Evolutionary conservation across 306 rosid species (phyloP).

Genomic region (Ammopiptanthus mongolicus): DNA sequence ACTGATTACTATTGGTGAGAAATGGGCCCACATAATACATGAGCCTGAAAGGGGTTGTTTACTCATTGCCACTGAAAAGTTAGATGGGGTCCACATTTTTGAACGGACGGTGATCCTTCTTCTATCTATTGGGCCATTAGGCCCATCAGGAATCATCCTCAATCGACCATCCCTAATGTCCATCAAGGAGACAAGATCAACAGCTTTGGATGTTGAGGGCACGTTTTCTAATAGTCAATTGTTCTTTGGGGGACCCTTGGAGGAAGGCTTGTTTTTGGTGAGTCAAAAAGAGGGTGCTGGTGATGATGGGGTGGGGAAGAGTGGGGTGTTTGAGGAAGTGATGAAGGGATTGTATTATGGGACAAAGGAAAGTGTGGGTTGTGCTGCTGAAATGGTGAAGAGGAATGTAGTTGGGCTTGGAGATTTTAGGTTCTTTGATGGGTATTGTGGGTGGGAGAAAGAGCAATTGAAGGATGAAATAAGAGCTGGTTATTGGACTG

Average conservation of each 20-base stretch:
- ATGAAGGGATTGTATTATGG: slow-evolving; percentile 86
- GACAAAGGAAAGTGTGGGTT: slow-evolving; percentile 67
- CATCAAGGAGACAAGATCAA: slow-evolving; percentile 76
- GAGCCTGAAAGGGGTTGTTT: slow-evolving; percentile 90
- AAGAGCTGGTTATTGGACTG: slow-evolving; percentile 72
- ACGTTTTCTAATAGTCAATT: slow-evolving; percentile 62
- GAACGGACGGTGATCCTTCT: slow-evolving; percentile 71
- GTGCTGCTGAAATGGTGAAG: slow-evolving; percentile 85
- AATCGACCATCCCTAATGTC: slow-evolving; percentile 86
- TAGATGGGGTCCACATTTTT: slow-evolving; percentile 83
- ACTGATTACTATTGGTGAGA: slow-evolving; percentile 56
- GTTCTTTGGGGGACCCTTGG: slow-evolving; percentile 89
- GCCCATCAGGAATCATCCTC: slow-evolving; percentile 74
- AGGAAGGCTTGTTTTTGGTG: slow-evolving; percentile 67
- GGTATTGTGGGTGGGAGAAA: slow-evolving; percentile 87
- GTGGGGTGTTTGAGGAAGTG: slow-evolving; percentile 80
- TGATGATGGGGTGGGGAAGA: slow-evolving; percentile 40
- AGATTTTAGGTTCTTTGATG: slow-evolving; percentile 87
- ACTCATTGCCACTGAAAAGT: slow-evolving; percentile 73
- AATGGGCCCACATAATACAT: slow-evolving; percentile 80
- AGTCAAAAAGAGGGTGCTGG: slow-evolving; percentile 41
- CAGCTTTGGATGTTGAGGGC: slow-evolving; percentile 52
- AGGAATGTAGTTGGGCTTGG: slow-evolving; percentile 51
- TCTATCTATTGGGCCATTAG: slow-evolving; percentile 61
- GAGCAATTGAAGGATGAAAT: slow-evolving; percentile 71